A percentile compares a stretch with the other conserved stretches of the same genome.
Conservation (phyloP, 495 filamentous ascomycete species). For the Penicillium argentinense region DNA sequence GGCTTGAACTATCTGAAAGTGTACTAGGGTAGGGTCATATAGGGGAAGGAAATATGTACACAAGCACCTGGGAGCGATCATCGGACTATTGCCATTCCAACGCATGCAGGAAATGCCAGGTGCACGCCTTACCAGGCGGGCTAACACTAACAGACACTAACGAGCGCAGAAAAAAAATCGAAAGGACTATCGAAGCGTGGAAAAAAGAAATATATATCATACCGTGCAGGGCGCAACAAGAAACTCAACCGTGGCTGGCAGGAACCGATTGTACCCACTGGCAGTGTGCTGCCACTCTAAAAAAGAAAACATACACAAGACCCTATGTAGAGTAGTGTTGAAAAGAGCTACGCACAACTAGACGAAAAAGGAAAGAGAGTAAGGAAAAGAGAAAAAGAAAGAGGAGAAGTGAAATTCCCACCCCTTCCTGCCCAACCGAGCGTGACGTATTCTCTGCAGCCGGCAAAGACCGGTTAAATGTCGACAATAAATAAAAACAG, state of each 20-base stretch:
- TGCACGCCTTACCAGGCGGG: neutral
- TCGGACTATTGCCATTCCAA: constrained; percentile 17
- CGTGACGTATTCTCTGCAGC: constrained; percentile 14
- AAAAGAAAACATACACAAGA: too few relatives aligned
- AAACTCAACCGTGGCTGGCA: neutral
- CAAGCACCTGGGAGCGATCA: neutral
- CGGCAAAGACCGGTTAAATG: constrained; percentile 7
- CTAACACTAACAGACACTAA: neutral
- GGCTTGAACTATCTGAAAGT: too few relatives aligned
- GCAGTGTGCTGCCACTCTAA: too few relatives aligned
- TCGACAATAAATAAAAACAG: neutral
- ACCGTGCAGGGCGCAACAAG: neutral
- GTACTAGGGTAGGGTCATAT: too few relatives aligned
- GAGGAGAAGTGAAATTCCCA: constrained; percentile 9
- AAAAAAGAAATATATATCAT: constrained; percentile 1
- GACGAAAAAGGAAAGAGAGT: constrained; percentile 1
- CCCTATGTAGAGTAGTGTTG: too few relatives aligned
- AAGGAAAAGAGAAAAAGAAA: constrained; percentile 8
- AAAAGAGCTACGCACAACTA: too few relatives aligned
- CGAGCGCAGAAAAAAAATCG: neutral
- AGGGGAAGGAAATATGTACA: constrained; percentile 26
- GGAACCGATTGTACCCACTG: too few relatives aligned
- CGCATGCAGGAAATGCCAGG: constrained; percentile 4
- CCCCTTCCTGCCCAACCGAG: constrained; percentile 15
- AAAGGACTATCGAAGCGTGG: neutral